phyloP scores from a whole-genome alignment of 179 eudicot genomes.

The Spinacia oleracea region DNA sequence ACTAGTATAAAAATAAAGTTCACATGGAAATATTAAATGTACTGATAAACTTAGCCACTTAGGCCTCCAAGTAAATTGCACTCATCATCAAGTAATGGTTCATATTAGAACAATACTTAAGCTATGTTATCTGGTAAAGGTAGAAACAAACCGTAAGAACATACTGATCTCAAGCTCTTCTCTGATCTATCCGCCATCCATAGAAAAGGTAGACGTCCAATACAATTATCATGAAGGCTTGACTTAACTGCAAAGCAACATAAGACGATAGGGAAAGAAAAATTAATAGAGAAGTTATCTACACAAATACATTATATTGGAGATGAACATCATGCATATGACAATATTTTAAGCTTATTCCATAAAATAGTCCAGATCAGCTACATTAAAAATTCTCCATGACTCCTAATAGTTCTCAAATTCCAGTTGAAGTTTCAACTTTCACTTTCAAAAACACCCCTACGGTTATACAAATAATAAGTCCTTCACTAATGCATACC shows the following conservation, averaged over 20 bases:
- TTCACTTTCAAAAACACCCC: background rate
- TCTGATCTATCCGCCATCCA: background rate
- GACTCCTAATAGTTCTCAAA: background rate
- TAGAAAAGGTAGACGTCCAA: background rate
- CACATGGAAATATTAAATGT: background rate
- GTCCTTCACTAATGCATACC: background rate
- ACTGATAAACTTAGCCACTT: background rate
- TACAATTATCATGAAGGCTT: constrained; percentile 5
- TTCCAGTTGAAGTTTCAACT: background rate
- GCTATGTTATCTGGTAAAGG: constrained; percentile 1
- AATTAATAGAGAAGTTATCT: too few relatives aligned
- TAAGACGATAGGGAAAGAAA: background rate
- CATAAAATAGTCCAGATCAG: background rate
- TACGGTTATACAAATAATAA: background rate
- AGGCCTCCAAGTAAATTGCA: background rate
- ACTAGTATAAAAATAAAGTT: background rate
- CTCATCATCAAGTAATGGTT: background rate
- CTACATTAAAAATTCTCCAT: background rate
- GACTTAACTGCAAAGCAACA: constrained; percentile 9
- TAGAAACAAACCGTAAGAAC: constrained; percentile 22
- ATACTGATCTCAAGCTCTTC: constrained; percentile 22
- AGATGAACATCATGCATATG: background rate
- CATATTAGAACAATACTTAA: background rate
- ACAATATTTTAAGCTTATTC: background rate
- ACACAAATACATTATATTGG: background rate